These are phyloP conservation scores for Cadophora gregata DNA, from an alignment of 2,329 filamentous ascomycete species.

Conservation along the genomic window DNA sequence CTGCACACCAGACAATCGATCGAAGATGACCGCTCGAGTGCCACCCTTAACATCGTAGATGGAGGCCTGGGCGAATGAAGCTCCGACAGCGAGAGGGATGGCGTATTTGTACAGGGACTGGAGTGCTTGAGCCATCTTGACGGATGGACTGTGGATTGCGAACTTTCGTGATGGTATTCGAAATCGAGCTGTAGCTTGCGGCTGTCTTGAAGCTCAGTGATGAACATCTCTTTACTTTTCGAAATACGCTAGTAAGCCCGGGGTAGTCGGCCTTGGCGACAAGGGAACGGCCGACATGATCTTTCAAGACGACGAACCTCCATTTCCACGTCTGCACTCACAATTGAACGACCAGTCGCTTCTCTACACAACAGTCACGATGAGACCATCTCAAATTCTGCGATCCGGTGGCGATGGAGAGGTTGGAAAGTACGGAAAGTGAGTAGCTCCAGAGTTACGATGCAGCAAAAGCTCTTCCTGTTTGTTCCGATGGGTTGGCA, in stretches of 20 bases:
- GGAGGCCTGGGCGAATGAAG: conserved; percentile 74
- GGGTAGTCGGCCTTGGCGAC: conserved; percentile 28
- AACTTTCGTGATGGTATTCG: conserved; percentile 17
- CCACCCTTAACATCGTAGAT: conserved; percentile 98
- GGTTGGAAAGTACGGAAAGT: conserved; percentile 47
- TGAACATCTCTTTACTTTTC: conserved; percentile 39
- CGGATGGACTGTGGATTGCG: conserved; percentile 16
- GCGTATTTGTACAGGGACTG: conserved; percentile 70
- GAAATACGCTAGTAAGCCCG: conserved; percentile 37
- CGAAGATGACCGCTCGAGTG: conserved; percentile 96
- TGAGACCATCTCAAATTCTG: conserved; percentile 44
- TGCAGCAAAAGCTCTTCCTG: conserved; percentile 26
- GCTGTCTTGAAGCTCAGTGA: conserved; percentile 15
- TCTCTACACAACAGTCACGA: conserved; percentile 37
- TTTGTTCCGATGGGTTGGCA: conserved; percentile 12
- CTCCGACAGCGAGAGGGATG: conserved; percentile 73
- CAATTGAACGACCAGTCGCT: conserved; percentile 35
- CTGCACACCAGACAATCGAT: conserved; percentile 89
- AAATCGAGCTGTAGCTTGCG: conserved; percentile 9
- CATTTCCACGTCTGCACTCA: conserved; percentile 26
- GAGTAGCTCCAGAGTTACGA: conserved; percentile 32
- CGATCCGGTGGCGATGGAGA: conserved; percentile 42
- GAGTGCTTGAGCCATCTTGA: conserved; percentile 58
- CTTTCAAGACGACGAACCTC: conserved; percentile 28
- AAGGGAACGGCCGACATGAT: conserved; percentile 22